These are phyloP conservation scores for Yarrowia hollandica DNA, from an alignment of 805 yeast genomes.

Conservation along the genomic window DNA sequence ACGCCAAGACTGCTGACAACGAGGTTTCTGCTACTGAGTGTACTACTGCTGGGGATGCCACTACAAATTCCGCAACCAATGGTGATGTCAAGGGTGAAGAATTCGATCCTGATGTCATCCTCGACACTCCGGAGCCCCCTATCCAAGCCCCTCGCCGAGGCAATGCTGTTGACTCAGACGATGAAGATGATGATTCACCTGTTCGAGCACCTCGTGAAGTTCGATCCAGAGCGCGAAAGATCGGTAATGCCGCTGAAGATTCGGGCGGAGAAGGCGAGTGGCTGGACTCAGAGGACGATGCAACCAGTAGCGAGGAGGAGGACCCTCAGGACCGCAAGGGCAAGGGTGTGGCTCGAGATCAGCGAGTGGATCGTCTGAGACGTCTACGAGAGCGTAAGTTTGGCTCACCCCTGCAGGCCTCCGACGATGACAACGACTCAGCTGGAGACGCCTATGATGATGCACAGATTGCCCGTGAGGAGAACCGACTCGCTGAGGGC, in stretches of 20 bases:
- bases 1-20: too few relatives aligned
- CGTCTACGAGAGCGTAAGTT: not conserved
- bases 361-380: conserved; percentile 7
- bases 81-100: not conserved
- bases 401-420: not conserved
- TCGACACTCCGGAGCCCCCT: conserved; percentile 3
- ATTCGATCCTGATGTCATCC: too few relatives aligned
- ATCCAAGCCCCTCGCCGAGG: not conserved
- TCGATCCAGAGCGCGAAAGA: not conserved
- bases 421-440: not conserved
- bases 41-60: too few relatives aligned
- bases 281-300: not conserved
- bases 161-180: not conserved
- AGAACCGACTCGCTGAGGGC: conserved; percentile 21
- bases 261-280: conserved; percentile 17
- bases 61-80: not conserved
- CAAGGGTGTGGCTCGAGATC: conserved; percentile 6
- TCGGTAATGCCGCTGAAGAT: not conserved
- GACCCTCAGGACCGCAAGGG: conserved; percentile 4
- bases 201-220: not conserved
- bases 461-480: conserved; percentile 6
- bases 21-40: not conserved
- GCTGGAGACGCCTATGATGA: conserved; percentile 9
- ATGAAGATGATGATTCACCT: not conserved
- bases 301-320: not conserved